phyloP scores from a whole-genome alignment of 108 stramenopile species.

The Discostella stelligeroides region DNA sequence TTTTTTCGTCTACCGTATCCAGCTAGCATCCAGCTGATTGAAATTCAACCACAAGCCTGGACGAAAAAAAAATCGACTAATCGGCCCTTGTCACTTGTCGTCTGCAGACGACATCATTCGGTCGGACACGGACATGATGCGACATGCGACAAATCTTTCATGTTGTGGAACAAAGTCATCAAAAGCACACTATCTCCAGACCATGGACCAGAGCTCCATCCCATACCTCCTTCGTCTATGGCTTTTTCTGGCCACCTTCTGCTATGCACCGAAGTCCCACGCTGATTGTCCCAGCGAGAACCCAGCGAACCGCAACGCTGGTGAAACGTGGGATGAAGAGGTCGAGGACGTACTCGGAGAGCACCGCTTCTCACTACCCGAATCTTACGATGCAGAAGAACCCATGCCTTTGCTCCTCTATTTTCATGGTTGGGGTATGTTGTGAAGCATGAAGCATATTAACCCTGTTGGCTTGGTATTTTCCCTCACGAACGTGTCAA shows the following conservation, averaged over 20 bases:
- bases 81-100: no score
- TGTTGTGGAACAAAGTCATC: no score
- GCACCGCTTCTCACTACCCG: conserved; percentile 15
- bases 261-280: conserved; percentile 1
- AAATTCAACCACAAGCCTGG: no score
- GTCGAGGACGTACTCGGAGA: conserved; percentile 3
- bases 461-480: neutral
- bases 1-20: no score
- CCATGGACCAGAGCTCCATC: no score
- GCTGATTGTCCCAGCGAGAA: conserved; percentile 5
- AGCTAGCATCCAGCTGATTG: no score
- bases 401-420: conserved; percentile 13
- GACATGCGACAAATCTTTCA: no score
- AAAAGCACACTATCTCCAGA: no score
- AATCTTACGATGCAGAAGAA: conserved; percentile 3
- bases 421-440: conserved; percentile 16
- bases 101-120: no score
- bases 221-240: neutral
- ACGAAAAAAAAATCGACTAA: no score
- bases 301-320: conserved; percentile 1
- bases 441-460: neutral
- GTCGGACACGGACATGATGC: no score
- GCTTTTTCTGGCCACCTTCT: neutral
- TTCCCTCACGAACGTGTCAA: neutral
- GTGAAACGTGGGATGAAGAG: conserved; percentile 11